A percentile compares a stretch with the other conserved stretches of the same genome.
phyloP scores from a whole-genome alignment of 2,329 filamentous ascomycete genomes.

The Cylindrodendrum hubeiense region DNA sequence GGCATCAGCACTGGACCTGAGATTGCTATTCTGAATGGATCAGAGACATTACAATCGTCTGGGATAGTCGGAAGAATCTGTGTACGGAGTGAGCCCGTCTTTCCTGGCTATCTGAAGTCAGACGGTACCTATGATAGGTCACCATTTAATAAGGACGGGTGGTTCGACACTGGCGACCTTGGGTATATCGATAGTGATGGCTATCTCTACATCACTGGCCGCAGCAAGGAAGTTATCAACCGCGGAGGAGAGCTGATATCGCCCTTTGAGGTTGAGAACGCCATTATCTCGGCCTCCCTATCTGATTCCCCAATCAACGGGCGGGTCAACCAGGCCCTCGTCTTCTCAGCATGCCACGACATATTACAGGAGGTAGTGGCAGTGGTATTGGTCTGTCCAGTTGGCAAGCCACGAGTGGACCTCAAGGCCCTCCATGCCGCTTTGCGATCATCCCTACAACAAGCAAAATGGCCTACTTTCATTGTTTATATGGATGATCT shows the following conservation, averaged over 20 bases:
- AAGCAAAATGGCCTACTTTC: conserved; percentile 65
- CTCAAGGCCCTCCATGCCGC: conserved; percentile 62
- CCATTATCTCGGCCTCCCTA: conserved; percentile 61
- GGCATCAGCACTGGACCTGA: conserved; percentile 65
- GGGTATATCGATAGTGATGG: conserved; percentile 64
- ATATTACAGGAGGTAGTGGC: conserved; percentile 69
- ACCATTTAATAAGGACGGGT: conserved; percentile 61
- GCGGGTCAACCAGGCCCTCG: conserved; percentile 61
- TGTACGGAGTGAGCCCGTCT: conserved; percentile 64
- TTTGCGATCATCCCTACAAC: conserved; percentile 60
- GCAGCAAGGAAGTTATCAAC: conserved; percentile 69
- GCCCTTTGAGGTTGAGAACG: conserved; percentile 70
- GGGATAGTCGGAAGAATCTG: conserved; percentile 61
- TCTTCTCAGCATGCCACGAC: conserved; percentile 65
- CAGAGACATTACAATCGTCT: conserved; percentile 45
- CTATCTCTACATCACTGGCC: conserved; percentile 66
- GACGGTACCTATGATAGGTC: conserved; percentile 59
- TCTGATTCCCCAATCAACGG: conserved; percentile 58
- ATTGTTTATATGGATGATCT: conserved; percentile 68
- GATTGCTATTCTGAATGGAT: conserved; percentile 60
- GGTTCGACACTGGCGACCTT: conserved; percentile 68
- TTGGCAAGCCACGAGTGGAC: conserved; percentile 57
- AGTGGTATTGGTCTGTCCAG: conserved; percentile 62
- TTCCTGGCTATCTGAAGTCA: conserved; percentile 61
- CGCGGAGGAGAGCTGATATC: conserved; percentile 70